Conservation (phyloP, 805 yeast genomes). For the Cyberlindnera maclurae region DNA sequence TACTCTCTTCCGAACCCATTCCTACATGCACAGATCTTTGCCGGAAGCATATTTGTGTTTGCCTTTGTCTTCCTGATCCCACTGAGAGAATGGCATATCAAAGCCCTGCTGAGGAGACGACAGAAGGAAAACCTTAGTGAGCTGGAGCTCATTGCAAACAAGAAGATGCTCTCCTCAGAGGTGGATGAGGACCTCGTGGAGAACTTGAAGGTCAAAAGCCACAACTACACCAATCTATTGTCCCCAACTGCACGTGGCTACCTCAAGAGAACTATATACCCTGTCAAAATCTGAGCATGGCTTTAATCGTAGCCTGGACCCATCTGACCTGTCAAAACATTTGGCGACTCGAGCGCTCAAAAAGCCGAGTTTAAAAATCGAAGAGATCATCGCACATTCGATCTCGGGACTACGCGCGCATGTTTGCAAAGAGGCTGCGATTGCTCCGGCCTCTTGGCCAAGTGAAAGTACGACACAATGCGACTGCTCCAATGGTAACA, state of each 20-base stretch:
- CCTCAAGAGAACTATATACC: conserved; percentile 10
- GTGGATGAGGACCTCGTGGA: conserved; percentile 3
- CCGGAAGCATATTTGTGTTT: conserved; percentile 41
- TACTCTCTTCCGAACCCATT: conserved; percentile 34
- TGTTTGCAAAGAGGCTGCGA: too few species aligned
- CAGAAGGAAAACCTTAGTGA: conserved; percentile 1
- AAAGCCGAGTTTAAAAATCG: too few species aligned
- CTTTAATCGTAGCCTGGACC: too few species aligned
- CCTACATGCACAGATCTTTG: conserved; percentile 50
- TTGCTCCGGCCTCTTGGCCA: too few species aligned
- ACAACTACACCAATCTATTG: conserved; percentile 8
- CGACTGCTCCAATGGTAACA: neutral
- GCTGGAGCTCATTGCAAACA: conserved; percentile 1
- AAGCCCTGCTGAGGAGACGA: conserved; percentile 23
- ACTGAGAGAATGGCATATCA: conserved; percentile 44
- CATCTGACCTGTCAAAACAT: too few species aligned
- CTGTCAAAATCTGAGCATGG: conserved; percentile 10
- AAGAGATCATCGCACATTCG: too few species aligned
- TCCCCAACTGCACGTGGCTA: conserved; percentile 2
- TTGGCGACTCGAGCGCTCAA: too few species aligned
- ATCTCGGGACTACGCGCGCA: too few species aligned
- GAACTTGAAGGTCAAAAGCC: neutral
- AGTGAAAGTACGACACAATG: neutral
- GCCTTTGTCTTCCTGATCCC: conserved; percentile 36
- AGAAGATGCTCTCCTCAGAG: neutral